Evolutionary conservation across 192 early-diverging fungal species (phyloP).

Genomic region (Coemansia sp.): DNA sequence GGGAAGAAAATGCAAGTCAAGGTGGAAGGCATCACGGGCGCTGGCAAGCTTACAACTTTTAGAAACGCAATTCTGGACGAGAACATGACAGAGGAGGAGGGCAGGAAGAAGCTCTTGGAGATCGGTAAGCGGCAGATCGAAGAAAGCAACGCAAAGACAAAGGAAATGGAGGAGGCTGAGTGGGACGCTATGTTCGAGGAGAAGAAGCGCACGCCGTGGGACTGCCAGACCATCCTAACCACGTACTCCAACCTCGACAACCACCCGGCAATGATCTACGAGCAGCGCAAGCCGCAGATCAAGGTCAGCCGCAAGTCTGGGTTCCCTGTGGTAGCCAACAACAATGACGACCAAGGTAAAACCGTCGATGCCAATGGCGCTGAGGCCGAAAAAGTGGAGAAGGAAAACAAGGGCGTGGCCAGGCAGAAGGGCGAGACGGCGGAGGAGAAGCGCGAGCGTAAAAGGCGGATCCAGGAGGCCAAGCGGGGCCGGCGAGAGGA

Average conservation of each 20-base stretch:
- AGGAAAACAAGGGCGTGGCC: conserved; percentile 67
- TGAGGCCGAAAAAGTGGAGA: conserved; percentile 23
- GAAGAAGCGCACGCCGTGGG: conserved; percentile 71
- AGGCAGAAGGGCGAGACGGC: conserved; percentile 78
- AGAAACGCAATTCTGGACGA: conserved; percentile 56
- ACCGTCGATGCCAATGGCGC: conserved; percentile 31
- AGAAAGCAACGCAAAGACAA: conserved; percentile 24
- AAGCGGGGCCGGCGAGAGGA: conserved; percentile 55
- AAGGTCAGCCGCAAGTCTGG: conserved; percentile 71
- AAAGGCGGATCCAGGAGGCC: conserved; percentile 79
- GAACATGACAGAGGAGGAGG: conserved; percentile 26
- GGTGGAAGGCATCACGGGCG: conserved; percentile 63
- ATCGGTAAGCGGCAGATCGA: conserved; percentile 32
- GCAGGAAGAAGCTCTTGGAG: conserved; percentile 36
- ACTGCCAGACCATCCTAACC: conserved; percentile 85
- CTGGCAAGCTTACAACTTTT: conserved; percentile 62
- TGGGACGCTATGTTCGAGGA: conserved; percentile 57
- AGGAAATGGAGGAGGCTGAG: conserved; percentile 49
- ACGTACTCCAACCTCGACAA: conserved; percentile 96
- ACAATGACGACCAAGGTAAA: conserved; percentile 22
- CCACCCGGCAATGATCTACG: conserved; percentile 79
- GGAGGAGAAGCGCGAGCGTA: conserved; percentile 92
- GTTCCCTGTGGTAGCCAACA: conserved; percentile 60
- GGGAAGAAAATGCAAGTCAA: conserved; percentile 66
- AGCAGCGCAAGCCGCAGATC: conserved; percentile 60